Conservation (phyloP, 1,139 yeast species). For the Zygoascus sp. region DNA sequence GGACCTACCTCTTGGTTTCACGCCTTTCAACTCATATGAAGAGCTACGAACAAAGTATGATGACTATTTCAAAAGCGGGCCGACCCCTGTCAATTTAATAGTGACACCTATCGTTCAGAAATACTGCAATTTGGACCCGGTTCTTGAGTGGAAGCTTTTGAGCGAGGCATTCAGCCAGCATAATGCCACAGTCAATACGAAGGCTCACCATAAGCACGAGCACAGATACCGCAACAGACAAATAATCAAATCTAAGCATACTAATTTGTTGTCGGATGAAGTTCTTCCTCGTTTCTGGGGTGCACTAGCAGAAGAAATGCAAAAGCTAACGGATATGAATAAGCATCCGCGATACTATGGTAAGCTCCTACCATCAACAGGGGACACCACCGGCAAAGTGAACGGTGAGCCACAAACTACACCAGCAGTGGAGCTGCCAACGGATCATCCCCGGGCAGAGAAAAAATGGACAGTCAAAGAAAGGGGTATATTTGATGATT, state of each 20-base stretch:
- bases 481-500: not conserved
- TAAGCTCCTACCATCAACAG: not conserved
- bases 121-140: slow-evolving; percentile 7
- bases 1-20: slow-evolving; percentile 2
- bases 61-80: slow-evolving; percentile 1
- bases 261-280: not conserved
- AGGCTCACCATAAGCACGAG: not conserved
- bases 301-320: not conserved
- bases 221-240: not conserved
- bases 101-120: slow-evolving; percentile 8
- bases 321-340: not conserved
- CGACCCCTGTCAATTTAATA: not conserved
- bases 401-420: too few species aligned
- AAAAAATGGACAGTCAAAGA: not conserved
- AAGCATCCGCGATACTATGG: not conserved
- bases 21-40: not conserved
- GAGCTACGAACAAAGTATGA: not conserved
- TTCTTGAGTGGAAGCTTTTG: slow-evolving; percentile 8
- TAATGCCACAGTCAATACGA: not conserved
- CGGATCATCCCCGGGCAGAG: not conserved
- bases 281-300: slow-evolving; percentile 1
- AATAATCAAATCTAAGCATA: not conserved
- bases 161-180: not conserved
- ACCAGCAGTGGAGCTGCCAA: too few species aligned
- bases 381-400: not conserved